phyloP scores from a whole-genome alignment of 192 early-diverging fungal species.

The Thoreauomyces humboldtii region DNA sequence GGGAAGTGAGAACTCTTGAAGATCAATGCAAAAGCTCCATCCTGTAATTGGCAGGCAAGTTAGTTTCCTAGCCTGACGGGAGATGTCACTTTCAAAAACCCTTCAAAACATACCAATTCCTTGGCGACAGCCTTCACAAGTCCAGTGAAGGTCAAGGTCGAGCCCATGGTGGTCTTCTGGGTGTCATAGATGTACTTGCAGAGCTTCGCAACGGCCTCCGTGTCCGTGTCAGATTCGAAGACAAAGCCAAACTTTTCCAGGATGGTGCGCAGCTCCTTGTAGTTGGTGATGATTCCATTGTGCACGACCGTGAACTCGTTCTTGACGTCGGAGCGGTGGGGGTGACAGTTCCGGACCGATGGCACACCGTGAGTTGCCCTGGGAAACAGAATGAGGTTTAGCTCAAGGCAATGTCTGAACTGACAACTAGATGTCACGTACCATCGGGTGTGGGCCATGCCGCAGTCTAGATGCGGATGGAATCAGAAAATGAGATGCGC shows the following conservation, averaged over 20 bases:
- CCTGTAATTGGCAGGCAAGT: conserved; percentile 29
- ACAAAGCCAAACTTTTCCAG: conserved; percentile 70
- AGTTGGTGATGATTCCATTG: conserved; percentile 70
- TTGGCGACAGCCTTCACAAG: conserved; percentile 62
- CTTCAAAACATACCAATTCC: conserved; percentile 44
- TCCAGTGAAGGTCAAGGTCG: conserved; percentile 46
- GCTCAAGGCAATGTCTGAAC: not conserved
- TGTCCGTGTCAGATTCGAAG: conserved; percentile 81
- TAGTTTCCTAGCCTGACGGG: not conserved
- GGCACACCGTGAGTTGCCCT: conserved; percentile 68
- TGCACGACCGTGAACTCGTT: conserved; percentile 64
- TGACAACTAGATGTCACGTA: not conserved
- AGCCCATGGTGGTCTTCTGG: conserved; percentile 46
- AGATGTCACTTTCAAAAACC: not conserved
- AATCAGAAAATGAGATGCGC: no score
- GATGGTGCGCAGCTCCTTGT: conserved; percentile 55
- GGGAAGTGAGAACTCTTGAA: conserved; percentile 62
- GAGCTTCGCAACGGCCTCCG: conserved; percentile 61
- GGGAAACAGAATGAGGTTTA: not conserved
- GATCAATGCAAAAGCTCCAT: conserved; percentile 63
- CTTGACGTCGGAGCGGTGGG: conserved; percentile 61
- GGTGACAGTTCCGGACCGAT: conserved; percentile 58
- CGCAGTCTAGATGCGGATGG: no score
- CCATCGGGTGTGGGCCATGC: conserved; percentile 68
- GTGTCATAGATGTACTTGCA: conserved; percentile 64